A percentile compares a stretch with the other conserved stretches of the same genome.
Evolutionary conservation across 805 yeast genomes (phyloP).

Genomic region (Metschnikowia colocasiae): DNA sequence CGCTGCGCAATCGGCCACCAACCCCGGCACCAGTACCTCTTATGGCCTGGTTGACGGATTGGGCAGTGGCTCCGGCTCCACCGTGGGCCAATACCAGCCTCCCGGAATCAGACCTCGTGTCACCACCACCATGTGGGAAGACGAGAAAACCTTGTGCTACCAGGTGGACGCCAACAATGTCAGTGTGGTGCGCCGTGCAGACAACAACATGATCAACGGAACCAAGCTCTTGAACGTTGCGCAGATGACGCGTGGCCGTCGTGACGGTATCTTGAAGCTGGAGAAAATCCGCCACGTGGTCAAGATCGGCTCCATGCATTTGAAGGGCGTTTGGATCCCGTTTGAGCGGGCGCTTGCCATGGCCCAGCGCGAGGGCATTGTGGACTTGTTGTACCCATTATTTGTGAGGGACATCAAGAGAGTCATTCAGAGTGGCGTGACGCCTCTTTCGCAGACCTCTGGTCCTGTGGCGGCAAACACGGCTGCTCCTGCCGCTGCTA

Average conservation of each 20-base stretch:
- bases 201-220: conserved; percentile 82
- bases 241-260: conserved; percentile 81
- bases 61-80: conserved; percentile 20
- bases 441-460: conserved; percentile 25
- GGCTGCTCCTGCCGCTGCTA: conserved; percentile 6
- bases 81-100: conserved; percentile 45
- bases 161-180: conserved; percentile 83
- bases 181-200: conserved; percentile 78
- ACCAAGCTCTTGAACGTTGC: conserved; percentile 80
- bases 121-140: conserved; percentile 89
- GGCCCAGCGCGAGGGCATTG: conserved; percentile 73
- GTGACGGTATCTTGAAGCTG: conserved; percentile 79
- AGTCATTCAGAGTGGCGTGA: conserved; percentile 44
- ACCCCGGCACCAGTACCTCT: conserved; percentile 13
- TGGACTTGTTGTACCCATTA: conserved; percentile 29
- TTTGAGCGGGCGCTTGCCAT: conserved; percentile 76
- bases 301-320: conserved; percentile 81
- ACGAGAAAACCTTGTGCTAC: conserved; percentile 78
- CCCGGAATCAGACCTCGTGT: conserved; percentile 57
- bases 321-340: conserved; percentile 90
- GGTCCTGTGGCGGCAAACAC: conserved; percentile 7
- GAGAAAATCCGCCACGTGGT: conserved; percentile 78
- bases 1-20: conserved; percentile 15
- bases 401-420: conserved; percentile 66
- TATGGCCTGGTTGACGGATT: conserved; percentile 17